Evolutionary conservation across 768 basidiomycete species (phyloP).

Genomic region (Hysterangium stoloniferum): DNA sequence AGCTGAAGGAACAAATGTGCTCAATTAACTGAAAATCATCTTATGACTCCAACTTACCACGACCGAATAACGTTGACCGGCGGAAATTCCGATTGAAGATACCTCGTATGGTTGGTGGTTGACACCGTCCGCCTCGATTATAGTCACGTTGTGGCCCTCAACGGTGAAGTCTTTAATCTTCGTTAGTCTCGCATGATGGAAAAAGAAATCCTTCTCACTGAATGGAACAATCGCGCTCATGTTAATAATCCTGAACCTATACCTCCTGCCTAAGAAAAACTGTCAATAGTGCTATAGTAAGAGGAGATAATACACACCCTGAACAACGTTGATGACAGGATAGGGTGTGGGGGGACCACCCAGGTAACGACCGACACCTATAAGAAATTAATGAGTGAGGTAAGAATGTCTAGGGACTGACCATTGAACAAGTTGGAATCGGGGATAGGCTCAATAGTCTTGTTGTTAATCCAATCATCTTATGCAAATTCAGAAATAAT

Average conservation of each 20-base stretch:
- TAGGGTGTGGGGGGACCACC: conserved; percentile 28
- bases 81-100: neutral
- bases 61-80: neutral
- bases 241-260: neutral
- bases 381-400: neutral
- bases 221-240: neutral
- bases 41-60: neutral
- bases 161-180: neutral
- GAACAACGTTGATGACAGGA: conserved; percentile 31
- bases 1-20: neutral
- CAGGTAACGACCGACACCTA: conserved; percentile 36
- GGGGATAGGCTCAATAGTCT: conserved; percentile 17
- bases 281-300: neutral
- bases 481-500: neutral
- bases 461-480: neutral
- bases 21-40: neutral
- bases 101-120: neutral
- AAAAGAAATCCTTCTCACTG: neutral
- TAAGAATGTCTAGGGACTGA: neutral
- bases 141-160: neutral
- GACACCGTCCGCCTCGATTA: neutral
- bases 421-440: conserved; percentile 32
- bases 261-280: neutral
- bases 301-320: conserved; percentile 16
- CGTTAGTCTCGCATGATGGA: neutral